Percentiles rank a stretch among this genome's conserved stretches.
These are phyloP conservation scores for Macrophomina tecta DNA, from an alignment of 2,329 filamentous ascomycete genomes.

Conservation along the genomic window DNA sequence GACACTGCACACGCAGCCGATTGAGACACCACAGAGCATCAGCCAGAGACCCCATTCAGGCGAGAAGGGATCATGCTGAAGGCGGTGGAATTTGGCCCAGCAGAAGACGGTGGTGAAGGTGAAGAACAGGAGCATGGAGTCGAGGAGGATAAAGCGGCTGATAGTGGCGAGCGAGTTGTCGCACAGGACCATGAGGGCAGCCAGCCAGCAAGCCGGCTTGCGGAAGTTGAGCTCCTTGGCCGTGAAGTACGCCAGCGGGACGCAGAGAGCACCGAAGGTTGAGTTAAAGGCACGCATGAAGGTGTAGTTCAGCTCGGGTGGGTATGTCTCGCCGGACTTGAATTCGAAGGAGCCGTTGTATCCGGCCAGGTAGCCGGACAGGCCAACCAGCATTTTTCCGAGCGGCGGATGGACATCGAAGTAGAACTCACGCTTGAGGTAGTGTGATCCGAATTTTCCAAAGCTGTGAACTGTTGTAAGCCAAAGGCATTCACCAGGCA, in stretches of 20 bases:
- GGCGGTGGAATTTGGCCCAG: slow-evolving; percentile 95
- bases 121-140: slow-evolving; percentile 98
- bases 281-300: slow-evolving; percentile 99
- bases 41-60: slow-evolving; percentile 95
- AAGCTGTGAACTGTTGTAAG: slow-evolving; percentile 63
- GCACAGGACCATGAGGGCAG: slow-evolving; percentile 95
- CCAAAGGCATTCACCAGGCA: background rate
- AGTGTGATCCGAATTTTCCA: slow-evolving; percentile 98
- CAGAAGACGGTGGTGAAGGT: slow-evolving; percentile 97
- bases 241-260: slow-evolving; percentile 94
- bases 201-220: slow-evolving; percentile 88
- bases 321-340: slow-evolving; percentile 97
- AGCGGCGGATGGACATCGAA: slow-evolving; percentile 96
- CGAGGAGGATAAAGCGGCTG: slow-evolving; percentile 95
- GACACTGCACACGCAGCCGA: slow-evolving; percentile 97
- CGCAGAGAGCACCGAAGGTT: slow-evolving; percentile 88
- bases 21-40: slow-evolving; percentile 89
- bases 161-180: slow-evolving; percentile 99
- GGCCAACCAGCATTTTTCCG: slow-evolving; percentile 96
- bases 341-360: slow-evolving; percentile 99
- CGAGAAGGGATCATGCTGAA: slow-evolving; percentile 85
- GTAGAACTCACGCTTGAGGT: slow-evolving; percentile 99
- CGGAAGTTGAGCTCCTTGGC: slow-evolving; percentile 88
- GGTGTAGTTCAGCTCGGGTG: slow-evolving; percentile 91
- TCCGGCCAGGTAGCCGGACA: slow-evolving; percentile 93